phyloP scores from a whole-genome alignment of 345 rosid species.

The Eucalyptus victrix region DNA sequence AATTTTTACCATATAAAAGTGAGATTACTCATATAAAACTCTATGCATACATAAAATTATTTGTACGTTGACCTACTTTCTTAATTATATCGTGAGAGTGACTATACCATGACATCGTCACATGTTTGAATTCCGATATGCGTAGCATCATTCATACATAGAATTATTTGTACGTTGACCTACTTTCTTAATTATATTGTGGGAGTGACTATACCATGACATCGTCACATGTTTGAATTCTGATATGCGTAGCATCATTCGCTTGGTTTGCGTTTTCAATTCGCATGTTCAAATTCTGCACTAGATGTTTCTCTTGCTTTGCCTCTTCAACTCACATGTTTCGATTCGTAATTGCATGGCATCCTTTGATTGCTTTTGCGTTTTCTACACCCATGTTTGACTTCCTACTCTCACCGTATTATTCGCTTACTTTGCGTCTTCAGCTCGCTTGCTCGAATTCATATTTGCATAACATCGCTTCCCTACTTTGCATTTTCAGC shows the following conservation, averaged over 20 bases:
- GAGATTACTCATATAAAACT: not conserved
- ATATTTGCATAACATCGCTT: not conserved
- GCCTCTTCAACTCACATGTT: not conserved
- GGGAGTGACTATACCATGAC: not conserved
- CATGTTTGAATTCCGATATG: not conserved
- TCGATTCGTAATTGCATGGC: not conserved
- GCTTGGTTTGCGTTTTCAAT: not conserved
- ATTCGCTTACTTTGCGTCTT: not conserved
- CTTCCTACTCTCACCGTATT: not conserved
- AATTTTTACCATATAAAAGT: not conserved
- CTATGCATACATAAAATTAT: not conserved
- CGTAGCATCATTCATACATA: not conserved
- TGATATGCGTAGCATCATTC: not conserved
- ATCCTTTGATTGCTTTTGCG: not conserved
- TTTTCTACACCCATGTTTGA: not conserved
- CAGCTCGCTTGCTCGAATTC: not conserved
- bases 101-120: not conserved
- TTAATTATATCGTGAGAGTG: not conserved
- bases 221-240: not conserved
- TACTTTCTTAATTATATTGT: not conserved
- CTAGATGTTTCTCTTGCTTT: not conserved
- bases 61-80: not conserved
- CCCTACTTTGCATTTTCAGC: not conserved
- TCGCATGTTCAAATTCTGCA: not conserved
- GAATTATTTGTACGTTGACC: not conserved